phyloP scores from a whole-genome alignment of 192 early-diverging fungal species.

The Podila minutissima region DNA sequence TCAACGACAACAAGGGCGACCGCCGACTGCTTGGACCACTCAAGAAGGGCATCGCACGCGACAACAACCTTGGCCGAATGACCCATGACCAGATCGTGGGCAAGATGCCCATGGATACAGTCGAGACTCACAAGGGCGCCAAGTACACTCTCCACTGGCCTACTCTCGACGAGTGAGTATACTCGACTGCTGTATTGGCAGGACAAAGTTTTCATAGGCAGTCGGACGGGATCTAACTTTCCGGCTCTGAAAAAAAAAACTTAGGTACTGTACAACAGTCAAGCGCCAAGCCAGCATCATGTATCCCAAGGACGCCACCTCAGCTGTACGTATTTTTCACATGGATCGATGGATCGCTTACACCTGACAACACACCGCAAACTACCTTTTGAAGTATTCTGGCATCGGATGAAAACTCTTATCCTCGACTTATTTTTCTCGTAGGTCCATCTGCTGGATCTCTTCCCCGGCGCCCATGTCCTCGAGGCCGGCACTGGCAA shows the following conservation, averaged over 20 bases:
- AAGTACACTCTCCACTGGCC: conserved; percentile 42
- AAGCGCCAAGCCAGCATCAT: conserved; percentile 60
- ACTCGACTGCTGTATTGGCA: too few relatives aligned
- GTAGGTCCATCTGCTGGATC: conserved; percentile 61
- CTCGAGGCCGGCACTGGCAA: conserved; percentile 79
- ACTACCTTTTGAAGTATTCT: too few relatives aligned
- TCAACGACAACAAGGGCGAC: conserved; percentile 31
- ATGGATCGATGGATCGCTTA: too few relatives aligned
- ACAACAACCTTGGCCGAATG: conserved; percentile 22
- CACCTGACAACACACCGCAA: too few relatives aligned
- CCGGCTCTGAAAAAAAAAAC: not conserved
- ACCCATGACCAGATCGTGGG: conserved; percentile 35
- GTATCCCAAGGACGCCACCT: conserved; percentile 73
- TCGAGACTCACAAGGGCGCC: conserved; percentile 24
- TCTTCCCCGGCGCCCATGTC: conserved; percentile 61
- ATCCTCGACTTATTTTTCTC: conserved; percentile 22
- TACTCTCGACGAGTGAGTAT: conserved; percentile 37
- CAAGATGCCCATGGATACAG: conserved; percentile 15
- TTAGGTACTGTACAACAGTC: conserved; percentile 38
- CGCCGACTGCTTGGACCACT: conserved; percentile 27
- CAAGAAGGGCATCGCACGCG: conserved; percentile 14
- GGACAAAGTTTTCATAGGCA: not conserved
- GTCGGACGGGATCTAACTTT: too few relatives aligned
- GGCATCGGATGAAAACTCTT: not conserved
- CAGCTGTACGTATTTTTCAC: conserved; percentile 38